Evolutionary conservation across 495 filamentous ascomycete species (phyloP), one percentile per base, ranked within the genome.

Genomic region (Xylona heveae): DNA sequence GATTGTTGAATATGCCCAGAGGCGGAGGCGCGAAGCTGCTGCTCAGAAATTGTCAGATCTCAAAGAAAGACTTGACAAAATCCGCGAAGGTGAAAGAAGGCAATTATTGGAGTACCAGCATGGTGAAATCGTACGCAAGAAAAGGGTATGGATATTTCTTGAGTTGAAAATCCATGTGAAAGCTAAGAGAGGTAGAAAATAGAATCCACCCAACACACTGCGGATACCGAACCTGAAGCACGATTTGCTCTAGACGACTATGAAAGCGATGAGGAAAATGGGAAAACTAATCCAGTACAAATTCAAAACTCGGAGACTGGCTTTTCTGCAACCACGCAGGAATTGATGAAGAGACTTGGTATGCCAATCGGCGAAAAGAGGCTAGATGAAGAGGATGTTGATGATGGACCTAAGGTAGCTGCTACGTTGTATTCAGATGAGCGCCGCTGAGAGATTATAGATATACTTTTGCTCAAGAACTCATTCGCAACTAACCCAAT

Each of bases 391-490:
- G 47, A 54, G 7, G 67, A 71, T 33, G 45, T 57, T 7, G 62
- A 63, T 16, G 58, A 67, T 31, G 61, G 71, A 28, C 57, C 73
- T 13, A 84, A 81, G 53, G 68, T 66, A 20, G n/a, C 14, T 36
- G 1, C 7, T 26, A 16, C 10, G 13, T 36, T 14, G 7, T 6
- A 27, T 6, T 21, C 10, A n/a, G 9, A 1, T 28, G 13, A 1
- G 9, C 12, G 2, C 9, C 24, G 24, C 18, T 30, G 40, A 45
- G 17, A 49, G 55, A 31, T 25, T 40, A 3, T 48, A 58, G 61
- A 78, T 97, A 17, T 93, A 78, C 49, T 95, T 78, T 49, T 93
- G 84, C 36, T 95, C 88, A 9, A 62, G 88, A 42, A 97, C 88
- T 1, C 88, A 97, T 44, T 95, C 88, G 0, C 88, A 97, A 44